These are phyloP conservation scores for Ascochyta lentis DNA, from an alignment of 2,329 filamentous ascomycete species.

Conservation along the genomic window DNA sequence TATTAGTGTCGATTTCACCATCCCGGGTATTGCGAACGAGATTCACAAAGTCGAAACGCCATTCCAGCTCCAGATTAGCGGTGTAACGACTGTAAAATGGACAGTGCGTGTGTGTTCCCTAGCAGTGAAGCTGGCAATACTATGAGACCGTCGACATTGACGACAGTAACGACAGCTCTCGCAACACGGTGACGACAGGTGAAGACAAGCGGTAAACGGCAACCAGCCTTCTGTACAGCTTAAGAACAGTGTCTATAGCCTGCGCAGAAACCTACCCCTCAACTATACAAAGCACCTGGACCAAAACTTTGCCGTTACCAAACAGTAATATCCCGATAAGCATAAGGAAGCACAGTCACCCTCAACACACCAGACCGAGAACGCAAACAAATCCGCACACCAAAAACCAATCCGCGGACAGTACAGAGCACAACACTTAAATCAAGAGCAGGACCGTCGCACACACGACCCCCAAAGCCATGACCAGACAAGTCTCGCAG, in stretches of 20 bases:
- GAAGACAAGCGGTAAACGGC: too few relatives aligned
- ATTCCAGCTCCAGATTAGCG: background rate
- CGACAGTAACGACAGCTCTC: too few relatives aligned
- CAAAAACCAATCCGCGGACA: background rate
- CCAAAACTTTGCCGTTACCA: background rate
- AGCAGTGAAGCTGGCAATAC: background rate
- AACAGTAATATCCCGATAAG: background rate
- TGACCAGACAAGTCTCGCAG: background rate
- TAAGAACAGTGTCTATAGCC: too few relatives aligned
- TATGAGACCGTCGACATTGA: background rate
- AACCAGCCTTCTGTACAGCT: too few relatives aligned
- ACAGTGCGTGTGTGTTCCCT: background rate
- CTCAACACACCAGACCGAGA: background rate
- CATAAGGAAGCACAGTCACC: background rate
- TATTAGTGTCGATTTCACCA: constrained; percentile 4
- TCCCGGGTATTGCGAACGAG: constrained; percentile 3
- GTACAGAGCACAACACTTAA: background rate
- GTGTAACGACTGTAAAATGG: background rate
- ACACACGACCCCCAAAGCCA: background rate
- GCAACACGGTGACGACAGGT: too few relatives aligned
- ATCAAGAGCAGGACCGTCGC: background rate
- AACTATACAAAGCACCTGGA: background rate
- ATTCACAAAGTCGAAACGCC: background rate
- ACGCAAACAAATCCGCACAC: background rate
- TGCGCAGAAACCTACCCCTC: background rate